Percentiles rank a stretch among this genome's conserved stretches.
Conservation (phyloP, 805 yeast species). For the Jamesozyma gamospora region DNA sequence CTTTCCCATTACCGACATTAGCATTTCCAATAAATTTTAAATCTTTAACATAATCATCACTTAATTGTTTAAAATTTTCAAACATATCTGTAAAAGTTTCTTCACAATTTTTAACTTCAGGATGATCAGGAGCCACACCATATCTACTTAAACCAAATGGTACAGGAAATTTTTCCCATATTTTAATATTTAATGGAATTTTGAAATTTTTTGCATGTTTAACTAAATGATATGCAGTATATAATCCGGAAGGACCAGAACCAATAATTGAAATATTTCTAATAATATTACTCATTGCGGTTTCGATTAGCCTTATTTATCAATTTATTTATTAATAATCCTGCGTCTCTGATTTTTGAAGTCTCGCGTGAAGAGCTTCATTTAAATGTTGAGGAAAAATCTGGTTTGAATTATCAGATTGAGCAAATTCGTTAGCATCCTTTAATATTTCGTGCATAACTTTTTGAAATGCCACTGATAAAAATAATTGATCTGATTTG, state of each 20-base stretch:
- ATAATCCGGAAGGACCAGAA: conserved; percentile 94
- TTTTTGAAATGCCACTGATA: conserved; percentile 11
- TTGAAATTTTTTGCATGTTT: conserved; percentile 30
- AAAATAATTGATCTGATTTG: conserved; percentile 8
- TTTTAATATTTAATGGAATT: conserved; percentile 43
- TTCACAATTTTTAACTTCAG: conserved; percentile 80
- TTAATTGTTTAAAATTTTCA: conserved; percentile 11
- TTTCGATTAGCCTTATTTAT: conserved; percentile 10
- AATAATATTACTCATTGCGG: not conserved
- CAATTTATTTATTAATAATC: conserved; percentile 16
- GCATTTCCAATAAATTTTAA: conserved; percentile 60
- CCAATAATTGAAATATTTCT: conserved; percentile 66
- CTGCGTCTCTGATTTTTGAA: conserved; percentile 18
- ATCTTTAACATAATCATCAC: conserved; percentile 28
- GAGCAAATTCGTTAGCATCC: conserved; percentile 33
- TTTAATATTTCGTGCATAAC: conserved; percentile 20
- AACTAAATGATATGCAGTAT: conserved; percentile 68
- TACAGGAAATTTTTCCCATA: conserved; percentile 77
- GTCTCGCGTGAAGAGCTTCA: conserved; percentile 23
- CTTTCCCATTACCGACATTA: conserved; percentile 56
- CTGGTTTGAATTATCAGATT: conserved; percentile 34
- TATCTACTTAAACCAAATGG: conserved; percentile 87
- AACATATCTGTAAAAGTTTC: conserved; percentile 43
- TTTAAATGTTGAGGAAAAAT: conserved; percentile 35
- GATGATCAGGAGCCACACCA: conserved; percentile 99